These are phyloP conservation scores for Chondrostereum purpureum DNA, from an alignment of 1,284 basidiomycete genomes.

Conservation along the genomic window DNA sequence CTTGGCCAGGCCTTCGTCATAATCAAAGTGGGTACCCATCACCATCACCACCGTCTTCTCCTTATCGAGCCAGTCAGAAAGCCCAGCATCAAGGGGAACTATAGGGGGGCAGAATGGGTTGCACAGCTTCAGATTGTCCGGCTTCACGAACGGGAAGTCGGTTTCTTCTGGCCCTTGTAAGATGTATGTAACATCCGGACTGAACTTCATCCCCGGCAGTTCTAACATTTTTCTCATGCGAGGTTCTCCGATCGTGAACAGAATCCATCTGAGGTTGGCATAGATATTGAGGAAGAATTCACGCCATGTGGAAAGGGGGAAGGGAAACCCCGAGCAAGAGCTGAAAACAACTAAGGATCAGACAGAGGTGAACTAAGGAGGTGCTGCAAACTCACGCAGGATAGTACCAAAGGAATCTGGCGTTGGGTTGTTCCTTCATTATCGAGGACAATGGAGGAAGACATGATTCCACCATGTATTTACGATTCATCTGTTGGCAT, in stretches of 20 bases:
- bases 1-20: neutral
- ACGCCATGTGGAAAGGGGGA: neutral
- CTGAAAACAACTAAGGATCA: neutral
- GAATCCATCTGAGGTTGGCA: neutral
- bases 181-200: neutral
- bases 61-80: neutral
- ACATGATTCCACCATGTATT: neutral
- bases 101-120: neutral
- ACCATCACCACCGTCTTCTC: neutral
- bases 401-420: neutral
- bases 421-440: neutral
- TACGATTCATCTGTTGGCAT: neutral
- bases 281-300: neutral
- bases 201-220: neutral
- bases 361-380: neutral
- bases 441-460: neutral
- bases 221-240: no score
- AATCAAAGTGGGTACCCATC: neutral
- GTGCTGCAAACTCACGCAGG: constrained; percentile 1
- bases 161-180: neutral
- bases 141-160: neutral
- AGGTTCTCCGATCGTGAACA: no score
- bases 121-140: neutral
- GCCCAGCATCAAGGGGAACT: neutral
- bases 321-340: neutral